phyloP scores from a whole-genome alignment of 106 monocot genomes.

The Dendrobium catenatum region DNA sequence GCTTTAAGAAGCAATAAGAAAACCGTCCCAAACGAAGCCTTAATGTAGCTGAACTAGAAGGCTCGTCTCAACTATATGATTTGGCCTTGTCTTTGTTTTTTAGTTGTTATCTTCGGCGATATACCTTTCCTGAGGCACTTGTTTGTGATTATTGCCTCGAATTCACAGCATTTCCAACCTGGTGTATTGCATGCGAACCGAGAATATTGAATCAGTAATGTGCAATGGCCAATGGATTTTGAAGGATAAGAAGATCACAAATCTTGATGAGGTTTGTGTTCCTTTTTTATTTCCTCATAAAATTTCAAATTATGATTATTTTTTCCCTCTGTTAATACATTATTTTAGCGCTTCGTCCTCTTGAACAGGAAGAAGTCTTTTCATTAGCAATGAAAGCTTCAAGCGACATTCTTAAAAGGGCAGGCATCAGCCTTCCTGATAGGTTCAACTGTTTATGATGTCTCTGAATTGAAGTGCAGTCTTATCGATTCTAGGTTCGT shows the following conservation, averaged over 20 bases:
- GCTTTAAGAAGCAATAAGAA: too few species aligned
- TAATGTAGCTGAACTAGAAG: too few species aligned
- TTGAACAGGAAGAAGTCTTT: conserved; percentile 51
- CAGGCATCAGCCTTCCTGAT: conserved; percentile 50
- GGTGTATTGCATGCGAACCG: conserved; percentile 80
- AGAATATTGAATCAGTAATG: conserved; percentile 87
- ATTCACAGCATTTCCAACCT: conserved; percentile 74
- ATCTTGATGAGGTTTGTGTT: conserved; percentile 56
- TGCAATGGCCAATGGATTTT: conserved; percentile 90
- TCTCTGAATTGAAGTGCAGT: background rate
- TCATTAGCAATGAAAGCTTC: conserved; percentile 36
- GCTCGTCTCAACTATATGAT: too few species aligned
- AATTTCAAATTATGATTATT: background rate
- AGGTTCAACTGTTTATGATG: conserved; percentile 48
- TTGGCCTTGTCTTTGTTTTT: too few species aligned
- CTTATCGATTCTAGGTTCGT: too few species aligned
- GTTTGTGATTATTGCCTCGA: background rate
- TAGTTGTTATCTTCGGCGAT: background rate
- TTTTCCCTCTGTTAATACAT: background rate
- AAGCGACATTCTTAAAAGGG: conserved; percentile 43
- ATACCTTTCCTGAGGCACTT: background rate
- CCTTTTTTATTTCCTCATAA: background rate
- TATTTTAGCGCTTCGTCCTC: background rate
- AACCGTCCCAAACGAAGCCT: too few species aligned
- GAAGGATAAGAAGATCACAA: conserved; percentile 64